Percentiles rank a stretch among this genome's conserved stretches.
These are phyloP conservation scores for Nakazawaea ernobii DNA, from an alignment of 805 yeast species.

Conservation along the genomic window DNA sequence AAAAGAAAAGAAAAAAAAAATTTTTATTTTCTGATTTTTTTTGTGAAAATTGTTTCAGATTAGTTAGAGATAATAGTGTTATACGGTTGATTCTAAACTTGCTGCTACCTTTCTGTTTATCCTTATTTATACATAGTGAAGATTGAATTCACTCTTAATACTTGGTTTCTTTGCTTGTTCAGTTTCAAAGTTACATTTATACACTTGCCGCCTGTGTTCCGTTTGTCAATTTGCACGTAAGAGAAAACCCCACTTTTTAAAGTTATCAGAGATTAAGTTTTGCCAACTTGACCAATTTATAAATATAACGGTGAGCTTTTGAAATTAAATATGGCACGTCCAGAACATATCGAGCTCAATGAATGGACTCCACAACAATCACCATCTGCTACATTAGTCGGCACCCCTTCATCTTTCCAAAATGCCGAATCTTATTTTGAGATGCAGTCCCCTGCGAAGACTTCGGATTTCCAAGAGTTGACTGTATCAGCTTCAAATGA, in stretches of 20 bases:
- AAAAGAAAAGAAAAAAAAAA: background rate
- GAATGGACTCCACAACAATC: background rate
- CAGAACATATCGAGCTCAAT: slow-evolving; percentile 4
- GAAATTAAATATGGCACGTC: too few species aligned
- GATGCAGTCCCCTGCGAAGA: slow-evolving; percentile 1
- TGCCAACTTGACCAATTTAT: too few species aligned
- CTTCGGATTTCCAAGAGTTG: background rate
- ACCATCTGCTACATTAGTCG: slow-evolving; percentile 10
- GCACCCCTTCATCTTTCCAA: slow-evolving; percentile 6
- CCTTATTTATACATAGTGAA: background rate
- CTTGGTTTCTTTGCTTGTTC: background rate
- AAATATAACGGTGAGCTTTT: background rate
- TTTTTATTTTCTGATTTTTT: too few species aligned
- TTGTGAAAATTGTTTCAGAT: background rate
- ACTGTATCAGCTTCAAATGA: background rate
- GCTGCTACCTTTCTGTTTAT: too few species aligned
- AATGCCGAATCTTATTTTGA: slow-evolving; percentile 3
- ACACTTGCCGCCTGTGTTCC: too few species aligned
- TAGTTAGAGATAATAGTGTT: background rate
- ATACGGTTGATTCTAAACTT: too few species aligned
- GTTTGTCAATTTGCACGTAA: too few species aligned
- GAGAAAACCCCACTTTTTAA: too few species aligned
- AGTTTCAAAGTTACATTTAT: too few species aligned
- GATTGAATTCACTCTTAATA: background rate
- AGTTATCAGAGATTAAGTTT: too few species aligned